These are phyloP conservation scores for Nepenthes mirabilis DNA, from an alignment of 148 eudicot genomes.

Conservation along the genomic window DNA sequence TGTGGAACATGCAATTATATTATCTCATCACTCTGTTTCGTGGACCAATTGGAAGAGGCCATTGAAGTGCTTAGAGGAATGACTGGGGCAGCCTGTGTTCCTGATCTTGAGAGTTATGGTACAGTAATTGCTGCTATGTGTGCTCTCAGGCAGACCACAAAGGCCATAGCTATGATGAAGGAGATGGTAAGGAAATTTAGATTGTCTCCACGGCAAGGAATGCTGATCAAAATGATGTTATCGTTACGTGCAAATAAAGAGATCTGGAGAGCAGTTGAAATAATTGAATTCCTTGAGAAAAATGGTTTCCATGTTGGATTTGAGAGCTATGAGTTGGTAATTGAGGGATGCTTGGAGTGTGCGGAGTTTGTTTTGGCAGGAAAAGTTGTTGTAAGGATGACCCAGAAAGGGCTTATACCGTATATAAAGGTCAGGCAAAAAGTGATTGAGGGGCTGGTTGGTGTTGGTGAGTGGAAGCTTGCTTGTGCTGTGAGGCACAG, in stretches of 20 bases:
- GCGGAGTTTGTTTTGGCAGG: slow-evolving; percentile 58
- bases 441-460: slow-evolving; percentile 59
- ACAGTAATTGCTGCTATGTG: slow-evolving; percentile 47
- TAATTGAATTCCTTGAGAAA: slow-evolving; percentile 48
- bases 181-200: slow-evolving; percentile 47
- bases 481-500: slow-evolving; percentile 65
- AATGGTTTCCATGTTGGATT: slow-evolving; percentile 41
- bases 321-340: slow-evolving; percentile 55
- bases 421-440: slow-evolving; percentile 60
- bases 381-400: slow-evolving; percentile 53
- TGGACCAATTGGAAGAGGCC: slow-evolving; percentile 56
- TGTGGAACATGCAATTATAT: slow-evolving; percentile 71
- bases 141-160: slow-evolving; percentile 29
- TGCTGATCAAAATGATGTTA: slow-evolving; percentile 26
- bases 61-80: slow-evolving; percentile 46
- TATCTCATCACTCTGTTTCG: slow-evolving; percentile 64
- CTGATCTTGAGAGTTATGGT: slow-evolving; percentile 59
- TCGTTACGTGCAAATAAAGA: slow-evolving; percentile 56
- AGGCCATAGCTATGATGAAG: slow-evolving; percentile 29
- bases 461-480: slow-evolving; percentile 52
- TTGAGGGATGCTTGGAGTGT: slow-evolving; percentile 70
- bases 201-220: slow-evolving; percentile 52
- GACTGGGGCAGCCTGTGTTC: slow-evolving; percentile 44
- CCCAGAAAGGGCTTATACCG: slow-evolving; percentile 62
- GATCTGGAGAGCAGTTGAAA: slow-evolving; percentile 48